These are phyloP conservation scores for Aegilops tauschii DNA, from an alignment of 176 grass and related monocot genomes.

Conservation along the genomic window DNA sequence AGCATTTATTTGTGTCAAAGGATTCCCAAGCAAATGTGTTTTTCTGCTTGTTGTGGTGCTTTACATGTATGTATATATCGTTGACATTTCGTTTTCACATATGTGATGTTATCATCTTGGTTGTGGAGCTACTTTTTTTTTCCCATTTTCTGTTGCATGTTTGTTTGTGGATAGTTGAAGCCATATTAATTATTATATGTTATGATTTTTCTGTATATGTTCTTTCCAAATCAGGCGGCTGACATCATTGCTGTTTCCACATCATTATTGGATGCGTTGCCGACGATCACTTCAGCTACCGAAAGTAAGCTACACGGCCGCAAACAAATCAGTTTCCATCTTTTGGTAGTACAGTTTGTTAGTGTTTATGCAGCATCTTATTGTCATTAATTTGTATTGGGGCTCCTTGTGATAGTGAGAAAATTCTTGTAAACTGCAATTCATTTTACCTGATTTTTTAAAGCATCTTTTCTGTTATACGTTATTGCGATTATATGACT, in stretches of 20 bases:
- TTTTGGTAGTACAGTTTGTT: conserved; percentile 3
- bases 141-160: background rate
- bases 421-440: background rate
- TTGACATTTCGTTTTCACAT: conserved; percentile 11
- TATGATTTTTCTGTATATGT: conserved; percentile 24
- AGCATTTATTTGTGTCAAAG: conserved; percentile 6
- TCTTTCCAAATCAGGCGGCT: conserved; percentile 53
- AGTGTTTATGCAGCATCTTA: background rate
- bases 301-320: conserved; percentile 44
- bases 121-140: background rate
- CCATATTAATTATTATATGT: conserved; percentile 1
- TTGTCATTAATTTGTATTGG: background rate
- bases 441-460: background rate
- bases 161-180: background rate
- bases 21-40: background rate
- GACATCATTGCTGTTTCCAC: conserved; percentile 79
- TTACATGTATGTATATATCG: background rate
- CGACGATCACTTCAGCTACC: conserved; percentile 36
- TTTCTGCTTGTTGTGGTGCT: conserved; percentile 1
- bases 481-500: background rate
- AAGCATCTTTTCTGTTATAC: background rate
- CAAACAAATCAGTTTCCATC: background rate
- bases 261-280: conserved; percentile 67
- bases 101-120: background rate
- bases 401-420: background rate